These are phyloP conservation scores for Planoprotostelium fungivorum DNA, from an alignment of 78 protist genomes.

Conservation along the genomic window DNA sequence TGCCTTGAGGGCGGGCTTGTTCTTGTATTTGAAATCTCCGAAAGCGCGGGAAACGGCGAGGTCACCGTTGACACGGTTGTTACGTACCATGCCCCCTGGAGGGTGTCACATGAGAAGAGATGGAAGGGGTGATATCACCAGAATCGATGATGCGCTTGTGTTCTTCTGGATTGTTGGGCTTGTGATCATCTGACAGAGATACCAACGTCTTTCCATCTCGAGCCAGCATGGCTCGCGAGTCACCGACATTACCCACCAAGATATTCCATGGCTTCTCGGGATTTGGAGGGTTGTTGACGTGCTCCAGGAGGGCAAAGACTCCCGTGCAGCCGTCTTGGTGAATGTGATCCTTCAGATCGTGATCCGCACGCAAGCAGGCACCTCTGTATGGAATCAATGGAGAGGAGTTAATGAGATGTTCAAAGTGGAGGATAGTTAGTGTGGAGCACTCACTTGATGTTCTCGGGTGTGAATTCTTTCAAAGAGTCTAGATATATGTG, in stretches of 20 bases:
- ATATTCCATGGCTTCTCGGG: not conserved
- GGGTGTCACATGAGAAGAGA: not conserved
- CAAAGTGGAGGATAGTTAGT: not conserved
- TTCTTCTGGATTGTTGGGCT: conserved; percentile 52
- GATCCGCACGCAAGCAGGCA: not conserved
- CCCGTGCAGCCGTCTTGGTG: conserved; percentile 1
- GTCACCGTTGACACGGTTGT: conserved; percentile 65
- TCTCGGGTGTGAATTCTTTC: not conserved
- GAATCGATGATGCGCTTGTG: conserved; percentile 31
- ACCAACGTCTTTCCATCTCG: not conserved
- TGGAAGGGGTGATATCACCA: conserved; percentile 10
- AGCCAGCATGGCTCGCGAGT: not conserved
- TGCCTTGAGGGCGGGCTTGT: not conserved
- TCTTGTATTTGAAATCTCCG: conserved; percentile 33
- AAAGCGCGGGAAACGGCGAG: conserved; percentile 68
- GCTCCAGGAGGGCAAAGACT: not conserved
- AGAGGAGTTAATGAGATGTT: too few relatives aligned
- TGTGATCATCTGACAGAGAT: conserved; percentile 46
- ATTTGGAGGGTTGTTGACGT: not conserved
- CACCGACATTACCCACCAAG: not conserved
- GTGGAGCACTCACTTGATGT: not conserved
- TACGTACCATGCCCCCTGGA: conserved; percentile 41
- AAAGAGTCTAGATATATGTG: not conserved
- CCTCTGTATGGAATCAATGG: not conserved
- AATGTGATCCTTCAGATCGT: not conserved